A percentile compares a stretch with the other conserved stretches of the same genome.
phyloP scores from a whole-genome alignment of 192 early-diverging fungal species.

The Dimargaris cristalligena region DNA sequence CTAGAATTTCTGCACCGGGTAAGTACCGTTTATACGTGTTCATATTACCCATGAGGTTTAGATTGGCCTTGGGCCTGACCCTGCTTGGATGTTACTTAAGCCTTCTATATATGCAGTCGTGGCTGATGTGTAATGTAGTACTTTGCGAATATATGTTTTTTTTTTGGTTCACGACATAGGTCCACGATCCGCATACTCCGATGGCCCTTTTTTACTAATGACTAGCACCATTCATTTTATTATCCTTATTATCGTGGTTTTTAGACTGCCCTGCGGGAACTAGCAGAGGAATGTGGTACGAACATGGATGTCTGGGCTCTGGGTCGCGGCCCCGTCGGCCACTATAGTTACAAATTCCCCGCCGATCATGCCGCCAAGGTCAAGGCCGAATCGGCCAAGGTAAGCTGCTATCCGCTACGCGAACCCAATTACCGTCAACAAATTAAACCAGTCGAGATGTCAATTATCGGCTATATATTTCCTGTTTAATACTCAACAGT shows the following conservation, averaged over 20 bases:
- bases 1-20: slow-evolving; percentile 50
- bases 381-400: slow-evolving; percentile 17
- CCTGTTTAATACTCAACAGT: background rate
- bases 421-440: too few relatives aligned
- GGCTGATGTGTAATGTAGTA: background rate
- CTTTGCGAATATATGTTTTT: background rate
- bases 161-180: background rate
- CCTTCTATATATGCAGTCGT: background rate
- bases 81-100: background rate
- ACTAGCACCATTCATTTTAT: slow-evolving; percentile 4
- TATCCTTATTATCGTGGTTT: background rate
- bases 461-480: slow-evolving; percentile 1
- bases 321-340: slow-evolving; percentile 50
- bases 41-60: too few relatives aligned
- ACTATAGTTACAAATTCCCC: slow-evolving; percentile 30
- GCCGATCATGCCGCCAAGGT: slow-evolving; percentile 9
- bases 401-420: too few relatives aligned
- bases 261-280: slow-evolving; percentile 44
- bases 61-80: too few relatives aligned
- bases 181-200: background rate
- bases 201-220: background rate
- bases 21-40: slow-evolving; percentile 9
- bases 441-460: too few relatives aligned
- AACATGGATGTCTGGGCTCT: slow-evolving; percentile 63
- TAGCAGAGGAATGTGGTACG: slow-evolving; percentile 44